A percentile compares a stretch with the other conserved stretches of the same genome.
These are phyloP conservation scores for Bolboschoenoplectus hybrid DNA, from an alignment of 202 grass and related monocot genomes.

Conservation along the genomic window DNA sequence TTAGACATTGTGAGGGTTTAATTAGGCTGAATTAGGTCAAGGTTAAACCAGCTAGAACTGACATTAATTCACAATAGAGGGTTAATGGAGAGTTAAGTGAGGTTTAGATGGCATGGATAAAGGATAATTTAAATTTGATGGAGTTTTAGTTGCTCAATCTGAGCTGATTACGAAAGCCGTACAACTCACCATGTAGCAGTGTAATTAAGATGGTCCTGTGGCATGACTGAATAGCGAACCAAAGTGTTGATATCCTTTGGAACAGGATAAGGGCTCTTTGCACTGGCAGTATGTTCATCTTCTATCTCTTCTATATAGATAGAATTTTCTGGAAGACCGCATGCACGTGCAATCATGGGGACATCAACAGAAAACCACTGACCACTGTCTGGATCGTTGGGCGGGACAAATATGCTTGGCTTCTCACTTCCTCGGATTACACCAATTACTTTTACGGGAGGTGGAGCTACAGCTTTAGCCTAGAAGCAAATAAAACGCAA, in stretches of 20 bases:
- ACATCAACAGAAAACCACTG: conserved; percentile 98
- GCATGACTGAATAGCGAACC: conserved; percentile 89
- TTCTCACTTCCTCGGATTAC: conserved; percentile 95
- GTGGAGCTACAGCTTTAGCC: conserved; percentile 41
- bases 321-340: conserved; percentile 69
- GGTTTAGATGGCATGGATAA: not conserved
- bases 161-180: not conserved
- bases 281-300: conserved; percentile 50
- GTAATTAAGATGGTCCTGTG: conserved; percentile 87
- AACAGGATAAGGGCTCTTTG: conserved; percentile 87
- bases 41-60: conserved; percentile 17
- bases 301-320: conserved; percentile 83
- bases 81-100: not conserved
- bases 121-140: not conserved
- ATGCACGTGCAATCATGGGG: conserved; percentile 73
- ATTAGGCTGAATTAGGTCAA: not conserved
- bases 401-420: conserved; percentile 91
- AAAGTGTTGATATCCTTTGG: conserved; percentile 89
- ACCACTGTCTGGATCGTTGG: conserved; percentile 71
- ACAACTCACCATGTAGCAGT: conserved; percentile 72
- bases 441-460: conserved; percentile 65
- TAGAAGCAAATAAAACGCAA: conserved; percentile 44
- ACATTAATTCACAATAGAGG: not conserved
- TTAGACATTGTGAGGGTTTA: not conserved
- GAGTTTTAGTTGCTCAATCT: not conserved